Conservation (phyloP, 306 rosid species). For the Prunus padus region DNA sequence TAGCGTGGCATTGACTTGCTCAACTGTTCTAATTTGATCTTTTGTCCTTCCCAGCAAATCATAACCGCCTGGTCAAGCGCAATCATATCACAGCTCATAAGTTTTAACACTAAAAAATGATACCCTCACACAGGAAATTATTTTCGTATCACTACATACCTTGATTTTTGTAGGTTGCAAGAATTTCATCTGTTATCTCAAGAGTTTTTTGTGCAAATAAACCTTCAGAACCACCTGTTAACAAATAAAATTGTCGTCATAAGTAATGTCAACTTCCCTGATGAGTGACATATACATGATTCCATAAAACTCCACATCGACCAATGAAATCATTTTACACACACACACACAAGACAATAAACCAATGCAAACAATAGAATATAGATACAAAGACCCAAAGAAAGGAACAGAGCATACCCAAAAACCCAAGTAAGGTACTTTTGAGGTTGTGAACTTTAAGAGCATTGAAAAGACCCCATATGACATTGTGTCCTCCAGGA, state of each 20-base stretch:
- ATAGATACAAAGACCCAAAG: not conserved
- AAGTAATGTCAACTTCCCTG: conserved; percentile 9
- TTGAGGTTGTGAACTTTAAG: conserved; percentile 78
- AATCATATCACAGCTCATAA: conserved; percentile 18
- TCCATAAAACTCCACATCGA: not conserved
- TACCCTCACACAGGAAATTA: not conserved
- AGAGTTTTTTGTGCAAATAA: conserved; percentile 87
- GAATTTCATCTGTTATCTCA: conserved; percentile 75
- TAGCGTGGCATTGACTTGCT: conserved; percentile 90
- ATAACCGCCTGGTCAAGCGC: conserved; percentile 75
- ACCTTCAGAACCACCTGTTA: conserved; percentile 94
- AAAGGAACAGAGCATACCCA: conserved; percentile 44
- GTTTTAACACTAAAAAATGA: not conserved
- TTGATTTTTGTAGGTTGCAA: conserved; percentile 88
- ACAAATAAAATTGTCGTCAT: conserved; percentile 17
- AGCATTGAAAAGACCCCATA: conserved; percentile 87
- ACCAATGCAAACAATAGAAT: conserved; percentile 3
- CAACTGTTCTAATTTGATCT: conserved; percentile 92
- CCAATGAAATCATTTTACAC: not conserved
- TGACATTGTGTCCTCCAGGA: conserved; percentile 97
- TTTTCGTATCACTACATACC: conserved; percentile 44
- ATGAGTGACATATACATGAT: not conserved
- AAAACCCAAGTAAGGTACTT: conserved; percentile 79
- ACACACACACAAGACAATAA: not conserved
- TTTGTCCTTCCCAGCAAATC: conserved; percentile 95